Base-by-base conservation (phyloP, 192 early-diverging fungal species). In the Umbelopsis vinacea region DNA sequence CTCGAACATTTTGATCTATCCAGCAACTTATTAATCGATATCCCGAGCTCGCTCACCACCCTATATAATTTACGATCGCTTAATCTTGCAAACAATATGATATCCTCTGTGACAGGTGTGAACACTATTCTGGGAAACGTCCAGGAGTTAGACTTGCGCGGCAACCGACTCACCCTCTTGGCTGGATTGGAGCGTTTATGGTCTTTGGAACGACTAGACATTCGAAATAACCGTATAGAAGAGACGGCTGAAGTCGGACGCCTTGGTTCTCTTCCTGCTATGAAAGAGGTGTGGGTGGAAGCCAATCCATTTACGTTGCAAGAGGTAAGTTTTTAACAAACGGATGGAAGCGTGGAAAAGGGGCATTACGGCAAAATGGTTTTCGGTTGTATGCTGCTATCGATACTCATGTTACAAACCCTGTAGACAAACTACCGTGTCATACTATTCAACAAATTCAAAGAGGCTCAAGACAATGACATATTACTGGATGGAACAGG, bases 71-170 rank as follows among this genome's bases (percentile, higher is more conserved):
- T 89, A 24, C 79, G 80, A 43, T 73, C 68, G 19, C 71, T 89
- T 26, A 84, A 89, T 57, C 54, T 89, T 37, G 77, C 84, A 4
- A 73, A 86, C 74, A 89, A 89, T 52, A 87, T 89, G 87, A 81
- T 89, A 14, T 77, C 79, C 19, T 76, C 70, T 21, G 76, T 85
- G 2, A 77, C 76, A 7, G 73, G 78, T 10, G 84, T 89, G 43
- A 79, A 86, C 60, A 75, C 82, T 17, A 68, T 86, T 1, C 72
- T 89, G 12, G 82, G 85, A 11, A 89, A 87, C 71, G 76, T 89
- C 43, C 77, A 79, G 12, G 79, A 78, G 35, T 71, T 89, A 14
- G 80, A 87, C 67, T 40, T 89, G 40, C 63, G 81, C 67, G 79
- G 83, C 9, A 89, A 89, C 52, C 74, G 85, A 21, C 46, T 89